Evolutionary conservation across 257 asterid species (phyloP).

Genomic region (Forsythia suspensa): DNA sequence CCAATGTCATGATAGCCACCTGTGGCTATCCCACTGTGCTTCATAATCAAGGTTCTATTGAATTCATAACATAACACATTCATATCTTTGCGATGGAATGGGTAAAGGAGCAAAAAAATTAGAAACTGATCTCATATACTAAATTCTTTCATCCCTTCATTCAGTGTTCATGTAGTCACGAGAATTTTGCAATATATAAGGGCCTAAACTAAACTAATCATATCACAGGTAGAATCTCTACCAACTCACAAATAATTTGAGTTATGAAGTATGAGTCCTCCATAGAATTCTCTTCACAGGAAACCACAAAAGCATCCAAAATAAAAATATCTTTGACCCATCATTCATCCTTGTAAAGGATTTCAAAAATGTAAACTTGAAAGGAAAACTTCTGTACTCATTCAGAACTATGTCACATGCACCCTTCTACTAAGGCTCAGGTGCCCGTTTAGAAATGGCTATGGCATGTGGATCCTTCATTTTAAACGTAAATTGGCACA

Average conservation of each 20-base stretch:
- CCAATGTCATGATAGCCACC: neutral
- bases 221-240: neutral
- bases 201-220: neutral
- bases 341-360: neutral
- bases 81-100: neutral
- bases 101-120: neutral
- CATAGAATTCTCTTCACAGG: neutral
- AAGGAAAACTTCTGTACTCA: neutral
- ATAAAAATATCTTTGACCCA: neutral
- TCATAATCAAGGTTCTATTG: neutral
- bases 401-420: neutral
- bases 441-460: neutral
- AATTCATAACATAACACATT: neutral
- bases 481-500: neutral
- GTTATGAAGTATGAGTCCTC: neutral
- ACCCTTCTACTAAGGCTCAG: neutral
- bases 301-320: neutral
- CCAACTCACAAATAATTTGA: neutral
- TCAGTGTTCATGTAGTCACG: neutral
- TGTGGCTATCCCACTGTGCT: neutral
- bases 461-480: neutral
- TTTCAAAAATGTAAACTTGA: neutral
- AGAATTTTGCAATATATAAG: neutral
- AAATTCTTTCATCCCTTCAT: neutral
- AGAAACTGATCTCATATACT: too few species aligned